Percentiles rank a stretch among this genome's conserved stretches.
phyloP scores from a whole-genome alignment of 768 basidiomycete species.

The Rickenella mellea region DNA sequence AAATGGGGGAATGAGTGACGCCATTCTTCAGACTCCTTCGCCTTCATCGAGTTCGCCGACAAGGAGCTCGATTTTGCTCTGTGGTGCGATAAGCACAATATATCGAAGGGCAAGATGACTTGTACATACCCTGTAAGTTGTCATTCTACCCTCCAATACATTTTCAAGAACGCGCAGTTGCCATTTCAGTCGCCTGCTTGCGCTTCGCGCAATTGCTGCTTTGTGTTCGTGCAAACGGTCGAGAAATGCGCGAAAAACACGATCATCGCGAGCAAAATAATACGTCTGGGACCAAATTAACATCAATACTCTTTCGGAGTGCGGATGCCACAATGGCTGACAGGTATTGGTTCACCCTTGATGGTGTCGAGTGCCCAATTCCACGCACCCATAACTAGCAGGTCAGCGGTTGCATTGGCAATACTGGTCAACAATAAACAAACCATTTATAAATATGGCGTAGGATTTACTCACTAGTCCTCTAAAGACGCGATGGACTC shows the following conservation, averaged over 20 bases:
- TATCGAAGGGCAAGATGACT: background rate
- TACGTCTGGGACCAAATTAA: slow-evolving; percentile 45
- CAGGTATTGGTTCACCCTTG: slow-evolving; percentile 62
- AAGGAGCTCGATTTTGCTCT: slow-evolving; percentile 61
- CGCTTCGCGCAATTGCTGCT: slow-evolving; percentile 34
- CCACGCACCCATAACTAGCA: slow-evolving; percentile 80
- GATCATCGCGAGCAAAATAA: slow-evolving; percentile 89
- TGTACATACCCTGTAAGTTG: slow-evolving; percentile 52
- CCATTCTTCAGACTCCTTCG: slow-evolving; percentile 32
- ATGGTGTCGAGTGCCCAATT: slow-evolving; percentile 48
- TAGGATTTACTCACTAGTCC: slow-evolving; percentile 64
- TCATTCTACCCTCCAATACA: slow-evolving; percentile 55
- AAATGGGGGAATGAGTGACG: slow-evolving; percentile 8
- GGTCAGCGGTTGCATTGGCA: slow-evolving; percentile 82
- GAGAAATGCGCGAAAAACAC: slow-evolving; percentile 64
- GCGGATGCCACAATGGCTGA: slow-evolving; percentile 18
- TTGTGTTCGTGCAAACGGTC: slow-evolving; percentile 31
- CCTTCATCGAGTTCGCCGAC: slow-evolving; percentile 55
- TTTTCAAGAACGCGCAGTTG: slow-evolving; percentile 57
- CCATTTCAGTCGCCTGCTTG: slow-evolving; percentile 55
- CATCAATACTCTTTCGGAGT: background rate
- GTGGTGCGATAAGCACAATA: slow-evolving; percentile 7
- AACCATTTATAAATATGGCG: background rate
- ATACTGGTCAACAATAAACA: slow-evolving; percentile 37
- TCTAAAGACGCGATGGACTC: slow-evolving; percentile 73